Base-by-base conservation (phyloP, 495 filamentous ascomycete species). In the Amniculicola lignicola region DNA sequence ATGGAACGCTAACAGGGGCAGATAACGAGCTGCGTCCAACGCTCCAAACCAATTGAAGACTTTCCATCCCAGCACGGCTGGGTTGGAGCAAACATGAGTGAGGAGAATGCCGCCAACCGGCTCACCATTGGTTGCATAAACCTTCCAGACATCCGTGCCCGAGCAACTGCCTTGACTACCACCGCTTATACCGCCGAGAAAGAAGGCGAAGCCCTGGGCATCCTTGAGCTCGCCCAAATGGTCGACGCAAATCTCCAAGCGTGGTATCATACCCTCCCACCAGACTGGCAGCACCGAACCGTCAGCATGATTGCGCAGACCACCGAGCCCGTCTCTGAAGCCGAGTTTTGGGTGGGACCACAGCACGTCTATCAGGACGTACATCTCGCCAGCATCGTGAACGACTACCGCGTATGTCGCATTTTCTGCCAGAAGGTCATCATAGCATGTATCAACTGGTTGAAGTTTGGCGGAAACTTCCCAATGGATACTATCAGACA, bases 361-460 rank as follows among this genome's bases (percentile, higher is more conserved):
- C 54, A 67, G 42, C 66, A 70, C 31, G 53, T 59, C 10, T 70
- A 70, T 33, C 45, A 64, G 21, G 66, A 68, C 44, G 45, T 68
- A 4, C 44, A 43, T 42, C 52, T 67, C 24, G 63, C 67, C 10
- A 68, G 53, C 27, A 57, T 68, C 46, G 23, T 64, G 19, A 68
- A 70, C 44, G 61, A 70, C 36, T 63, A 70, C 47, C 54, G 67
- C 6, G 59, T 68, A 12, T 59, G 53, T 25, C 63, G 67, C 6
- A 70, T 70, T 35, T 70, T 64, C 51, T 68, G 65, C 35, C 63
- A 66, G 29, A 41, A 50, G 1, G 61, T 67, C 39, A 62, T 70
- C 22, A 47, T 68, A 7, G 48, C 45, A 4, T 67, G 65, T 31
- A 18, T 51, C 1, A 40, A 46, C 15, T 63, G 58, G 55, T 45